Evolutionary conservation across 768 basidiomycete species (phyloP), one percentile per base, ranked within the genome.

Genomic region (Tricholoma saponaceum): DNA sequence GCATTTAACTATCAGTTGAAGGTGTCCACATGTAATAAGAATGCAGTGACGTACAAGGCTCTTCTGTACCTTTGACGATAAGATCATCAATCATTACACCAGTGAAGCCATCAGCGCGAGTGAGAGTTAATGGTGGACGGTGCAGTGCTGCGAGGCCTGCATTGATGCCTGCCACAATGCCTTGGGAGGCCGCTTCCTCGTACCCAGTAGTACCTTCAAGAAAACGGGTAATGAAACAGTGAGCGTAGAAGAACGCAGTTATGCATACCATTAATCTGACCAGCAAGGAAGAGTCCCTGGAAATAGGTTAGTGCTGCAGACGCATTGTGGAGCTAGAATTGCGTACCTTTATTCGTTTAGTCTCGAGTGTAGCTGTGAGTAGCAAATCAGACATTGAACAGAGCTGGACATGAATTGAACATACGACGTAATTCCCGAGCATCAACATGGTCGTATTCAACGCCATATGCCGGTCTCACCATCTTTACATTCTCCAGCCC

Each of bases 31-130:
- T 1, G 41, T 56, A 5, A 51, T 33, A 51, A 41, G 51, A 20
- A 6, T 23, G 41, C 16, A 56, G 43, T 22, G 43, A 75, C 86
- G 35, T 67, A 93, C 92, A 96, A 51, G 93, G 94, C 67, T 96
- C 94, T 66, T 94, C 90, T 2, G 90, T 87, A 2, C 94, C 94
- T 66, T 92, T 93, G 43, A 87, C 83, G 22, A 90, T 86, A 20
- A 96, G 78, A 67, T 96, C 94, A 68, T 96, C 94, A 23, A 96
- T 87, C 87, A 95, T 90, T 6, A 96, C 94, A 0, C 94, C 94
- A 6, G 86, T 78, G 67, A 86, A 95, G 5, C 89, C 90, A 63
- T 96, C 91, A 5, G 92, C 91, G n/a, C 94, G 83, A 10, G 86
- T 84, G 32, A 95, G 68, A 2, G 85, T 64, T 16, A 96, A 68